Conservation (phyloP, 1,284 basidiomycete genomes). For the Irpex sp. region DNA sequence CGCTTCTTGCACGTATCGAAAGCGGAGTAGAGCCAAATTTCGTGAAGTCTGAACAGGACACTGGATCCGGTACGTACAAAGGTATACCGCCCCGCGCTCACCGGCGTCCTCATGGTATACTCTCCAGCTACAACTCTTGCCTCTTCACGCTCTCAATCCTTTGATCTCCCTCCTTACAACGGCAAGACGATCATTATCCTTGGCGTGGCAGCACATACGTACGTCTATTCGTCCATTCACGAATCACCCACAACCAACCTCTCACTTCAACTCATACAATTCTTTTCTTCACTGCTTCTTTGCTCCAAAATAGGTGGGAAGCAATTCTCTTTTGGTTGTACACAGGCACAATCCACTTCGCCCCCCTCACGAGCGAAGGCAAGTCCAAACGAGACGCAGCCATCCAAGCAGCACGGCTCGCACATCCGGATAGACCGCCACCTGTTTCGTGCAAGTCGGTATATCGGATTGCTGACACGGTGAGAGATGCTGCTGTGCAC, state of each 20-base stretch:
- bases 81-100: not conserved
- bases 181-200: constrained; percentile 12
- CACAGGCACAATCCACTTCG: constrained; percentile 10
- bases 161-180: not conserved
- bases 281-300: too few species aligned
- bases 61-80: not conserved
- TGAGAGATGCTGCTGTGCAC: too few species aligned
- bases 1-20: not conserved
- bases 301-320: constrained; percentile 10
- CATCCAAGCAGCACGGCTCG: not conserved
- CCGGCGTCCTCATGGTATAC: not conserved
- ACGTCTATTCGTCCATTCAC: too few species aligned
- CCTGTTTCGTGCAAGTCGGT: constrained; percentile 11
- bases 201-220: constrained; percentile 15
- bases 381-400: not conserved
- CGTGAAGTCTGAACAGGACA: constrained; percentile 2
- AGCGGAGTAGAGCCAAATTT: not conserved
- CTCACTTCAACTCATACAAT: too few species aligned
- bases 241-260: too few species aligned
- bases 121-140: not conserved
- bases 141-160: not conserved
- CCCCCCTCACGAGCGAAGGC: constrained; percentile 9
- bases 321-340: constrained; percentile 12
- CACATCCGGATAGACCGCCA: constrained; percentile 2
- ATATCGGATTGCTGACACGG: constrained; percentile 4